phyloP scores from a whole-genome alignment of 805 yeast species.

The Ogataea neopini region DNA sequence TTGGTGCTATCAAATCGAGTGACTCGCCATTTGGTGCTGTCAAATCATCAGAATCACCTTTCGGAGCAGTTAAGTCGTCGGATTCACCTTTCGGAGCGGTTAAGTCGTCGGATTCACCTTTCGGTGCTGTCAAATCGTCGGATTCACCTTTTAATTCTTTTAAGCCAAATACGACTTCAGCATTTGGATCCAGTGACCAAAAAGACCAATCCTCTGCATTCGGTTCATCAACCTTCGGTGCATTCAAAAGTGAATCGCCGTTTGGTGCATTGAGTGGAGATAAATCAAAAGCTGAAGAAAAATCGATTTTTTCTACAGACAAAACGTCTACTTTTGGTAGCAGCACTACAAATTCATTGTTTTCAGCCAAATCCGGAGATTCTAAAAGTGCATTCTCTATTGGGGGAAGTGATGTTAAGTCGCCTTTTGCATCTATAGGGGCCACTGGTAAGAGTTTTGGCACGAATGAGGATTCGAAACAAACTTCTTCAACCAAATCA shows the following conservation, averaged over 20 bases:
- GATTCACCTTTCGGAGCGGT: conserved; percentile 1
- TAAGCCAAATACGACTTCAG: background rate
- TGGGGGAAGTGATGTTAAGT: background rate
- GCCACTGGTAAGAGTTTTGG: background rate
- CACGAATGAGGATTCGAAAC: background rate
- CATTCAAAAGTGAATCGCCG: background rate
- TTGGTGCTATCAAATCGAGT: background rate
- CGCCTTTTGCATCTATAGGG: background rate
- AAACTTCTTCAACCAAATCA: background rate
- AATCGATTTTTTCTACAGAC: background rate
- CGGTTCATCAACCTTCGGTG: conserved; percentile 1
- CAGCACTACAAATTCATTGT: background rate
- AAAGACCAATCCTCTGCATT: background rate
- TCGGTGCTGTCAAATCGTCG: background rate
- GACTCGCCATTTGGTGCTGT: conserved; percentile 4
- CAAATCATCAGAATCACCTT: background rate
- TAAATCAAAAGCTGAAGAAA: background rate
- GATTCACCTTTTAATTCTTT: too few relatives aligned
- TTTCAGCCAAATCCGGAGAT: background rate
- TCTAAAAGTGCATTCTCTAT: background rate
- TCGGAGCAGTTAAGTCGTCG: background rate
- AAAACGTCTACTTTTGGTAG: background rate
- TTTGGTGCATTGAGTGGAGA: conserved; percentile 1
- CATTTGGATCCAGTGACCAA: background rate
- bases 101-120: conserved; percentile 2